These are phyloP conservation scores for Leccinum fuscescens DNA, from an alignment of 1,284 basidiomycete species.

Conservation along the genomic window DNA sequence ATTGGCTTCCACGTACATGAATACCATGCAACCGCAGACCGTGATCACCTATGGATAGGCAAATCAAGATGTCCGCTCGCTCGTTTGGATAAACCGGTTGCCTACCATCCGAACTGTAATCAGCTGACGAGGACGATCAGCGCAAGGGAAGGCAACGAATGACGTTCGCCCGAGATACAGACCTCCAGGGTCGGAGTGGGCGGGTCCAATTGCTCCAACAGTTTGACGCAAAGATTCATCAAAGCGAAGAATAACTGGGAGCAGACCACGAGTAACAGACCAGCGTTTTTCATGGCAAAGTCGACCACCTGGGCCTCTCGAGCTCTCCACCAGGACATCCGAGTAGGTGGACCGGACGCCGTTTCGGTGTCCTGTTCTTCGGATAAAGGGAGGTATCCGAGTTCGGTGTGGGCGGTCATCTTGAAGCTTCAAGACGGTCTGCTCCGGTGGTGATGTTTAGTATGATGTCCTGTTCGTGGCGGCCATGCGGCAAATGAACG, in stretches of 20 bases:
- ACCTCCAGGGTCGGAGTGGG: constrained; percentile 61
- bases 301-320: background rate
- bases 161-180: constrained; percentile 9
- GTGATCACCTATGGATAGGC: constrained; percentile 40
- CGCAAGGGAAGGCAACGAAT: constrained; percentile 32
- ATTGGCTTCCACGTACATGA: constrained; percentile 36
- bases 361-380: background rate
- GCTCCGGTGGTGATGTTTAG: background rate
- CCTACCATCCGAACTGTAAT: constrained; percentile 50
- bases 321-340: background rate
- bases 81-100: background rate
- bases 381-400: background rate
- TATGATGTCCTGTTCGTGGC: background rate
- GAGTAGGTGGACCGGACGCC: background rate
- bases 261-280: constrained; percentile 58
- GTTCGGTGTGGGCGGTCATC: background rate
- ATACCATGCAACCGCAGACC: constrained; percentile 42
- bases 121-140: constrained; percentile 31
- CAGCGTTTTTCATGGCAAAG: constrained; percentile 43
- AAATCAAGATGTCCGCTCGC: background rate
- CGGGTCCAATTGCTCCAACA: constrained; percentile 54
- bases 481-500: background rate
- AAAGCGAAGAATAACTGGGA: constrained; percentile 62
- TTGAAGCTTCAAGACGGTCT: background rate
- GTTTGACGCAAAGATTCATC: constrained; percentile 64